A percentile compares a stretch with the other conserved stretches of the same genome.
These are phyloP conservation scores for Penicillium dipodomyicola DNA, from an alignment of 495 filamentous ascomycete genomes.

Conservation along the genomic window DNA sequence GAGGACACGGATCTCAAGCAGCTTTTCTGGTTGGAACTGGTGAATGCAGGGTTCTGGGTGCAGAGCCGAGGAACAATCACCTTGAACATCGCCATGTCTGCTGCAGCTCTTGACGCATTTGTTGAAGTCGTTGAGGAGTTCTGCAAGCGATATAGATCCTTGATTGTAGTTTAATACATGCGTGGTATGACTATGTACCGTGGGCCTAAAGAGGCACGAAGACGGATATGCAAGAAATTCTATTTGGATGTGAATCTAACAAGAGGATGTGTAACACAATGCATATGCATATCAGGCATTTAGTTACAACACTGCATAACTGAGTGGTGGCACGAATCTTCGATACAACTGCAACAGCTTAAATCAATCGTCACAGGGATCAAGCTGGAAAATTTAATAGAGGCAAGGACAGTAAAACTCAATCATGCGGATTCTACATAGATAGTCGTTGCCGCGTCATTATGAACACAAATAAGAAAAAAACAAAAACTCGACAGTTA, in stretches of 20 bases:
- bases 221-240: not conserved
- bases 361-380: not conserved
- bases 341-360: not conserved
- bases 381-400: not conserved
- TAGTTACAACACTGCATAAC: not conserved
- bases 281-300: not conserved
- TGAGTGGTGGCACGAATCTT: not conserved
- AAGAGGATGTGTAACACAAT: not conserved
- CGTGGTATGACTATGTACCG: not conserved
- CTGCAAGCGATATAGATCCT: not conserved
- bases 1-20: conserved; percentile 8
- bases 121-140: not conserved
- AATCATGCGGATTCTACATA: conserved; percentile 11
- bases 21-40: conserved; percentile 11
- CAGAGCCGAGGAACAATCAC: conserved; percentile 8
- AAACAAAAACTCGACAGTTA: conserved; percentile 17
- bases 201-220: not conserved
- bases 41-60: conserved; percentile 14
- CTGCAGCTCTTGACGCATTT: not conserved
- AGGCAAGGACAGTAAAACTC: not conserved
- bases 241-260: not conserved
- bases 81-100: conserved; percentile 6
- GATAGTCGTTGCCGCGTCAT: conserved; percentile 45
- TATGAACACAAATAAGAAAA: conserved; percentile 32
- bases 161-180: not conserved